Conservation (phyloP, 371 early-diverging fungal species). For the Mucor indicus region DNA sequence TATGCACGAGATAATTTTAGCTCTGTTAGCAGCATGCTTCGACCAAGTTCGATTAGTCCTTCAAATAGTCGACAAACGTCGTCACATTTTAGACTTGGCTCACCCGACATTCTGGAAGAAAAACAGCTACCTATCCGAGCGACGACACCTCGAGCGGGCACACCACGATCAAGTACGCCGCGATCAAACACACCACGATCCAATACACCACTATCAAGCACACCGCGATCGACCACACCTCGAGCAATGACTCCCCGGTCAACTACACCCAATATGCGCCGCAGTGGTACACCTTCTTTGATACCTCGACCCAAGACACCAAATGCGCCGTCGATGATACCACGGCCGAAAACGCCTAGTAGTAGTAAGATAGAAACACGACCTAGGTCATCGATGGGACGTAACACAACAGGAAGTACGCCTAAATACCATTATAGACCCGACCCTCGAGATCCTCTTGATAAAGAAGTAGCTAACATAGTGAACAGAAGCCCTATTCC, state of each 20-base stretch:
- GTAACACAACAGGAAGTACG: neutral
- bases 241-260: no score
- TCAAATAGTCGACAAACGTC: conserved; percentile 3
- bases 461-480: conserved; percentile 52
- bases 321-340: conserved; percentile 25
- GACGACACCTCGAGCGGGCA: no score
- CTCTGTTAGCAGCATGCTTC: conserved; percentile 10
- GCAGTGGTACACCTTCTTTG: conserved; percentile 22
- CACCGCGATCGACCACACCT: no score
- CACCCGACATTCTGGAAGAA: no score
- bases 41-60: conserved; percentile 13
- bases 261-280: conserved; percentile 15
- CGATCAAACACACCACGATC: no score
- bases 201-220: no score
- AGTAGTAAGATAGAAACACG: neutral
- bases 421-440: conserved; percentile 29
- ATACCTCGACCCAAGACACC: conserved; percentile 34
- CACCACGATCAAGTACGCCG: no score
- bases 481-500: conserved; percentile 50
- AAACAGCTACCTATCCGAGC: no score
- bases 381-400: conserved; percentile 36
- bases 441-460: conserved; percentile 52
- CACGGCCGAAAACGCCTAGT: conserved; percentile 30
- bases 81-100: no score
- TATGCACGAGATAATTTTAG: conserved; percentile 11